phyloP scores from a whole-genome alignment of 2,329 filamentous ascomycete genomes.

The Neonectria coccinea region DNA sequence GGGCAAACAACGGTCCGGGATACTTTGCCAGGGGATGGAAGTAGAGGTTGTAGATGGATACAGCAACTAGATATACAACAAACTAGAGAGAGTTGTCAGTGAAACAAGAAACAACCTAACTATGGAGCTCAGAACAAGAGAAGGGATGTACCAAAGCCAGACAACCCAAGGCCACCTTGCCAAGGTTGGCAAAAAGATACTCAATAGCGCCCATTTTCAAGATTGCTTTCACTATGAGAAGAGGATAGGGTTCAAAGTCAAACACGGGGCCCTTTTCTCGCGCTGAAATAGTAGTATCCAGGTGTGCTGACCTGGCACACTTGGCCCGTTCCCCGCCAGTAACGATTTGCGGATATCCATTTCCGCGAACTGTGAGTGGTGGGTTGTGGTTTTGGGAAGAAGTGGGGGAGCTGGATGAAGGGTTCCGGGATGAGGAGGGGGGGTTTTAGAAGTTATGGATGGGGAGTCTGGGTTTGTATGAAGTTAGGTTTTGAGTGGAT shows the following conservation, averaged over 20 bases:
- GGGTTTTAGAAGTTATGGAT: not conserved
- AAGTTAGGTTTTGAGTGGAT: not conserved
- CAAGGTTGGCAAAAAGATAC: constrained; percentile 23
- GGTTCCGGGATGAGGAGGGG: constrained; percentile 10
- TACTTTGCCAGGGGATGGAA: constrained; percentile 48
- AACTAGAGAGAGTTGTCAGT: constrained; percentile 20
- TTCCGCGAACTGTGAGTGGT: constrained; percentile 20
- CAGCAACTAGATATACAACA: constrained; percentile 24
- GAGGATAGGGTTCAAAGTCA: constrained; percentile 5
- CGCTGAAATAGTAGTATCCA: constrained; percentile 32
- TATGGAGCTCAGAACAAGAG: not conserved
- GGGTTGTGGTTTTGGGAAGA: not conserved
- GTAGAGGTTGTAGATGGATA: constrained; percentile 46
- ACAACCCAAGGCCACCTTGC: constrained; percentile 14
- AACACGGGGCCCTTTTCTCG: not conserved
- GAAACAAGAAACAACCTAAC: not conserved
- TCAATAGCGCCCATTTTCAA: constrained; percentile 26
- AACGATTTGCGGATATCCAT: constrained; percentile 31
- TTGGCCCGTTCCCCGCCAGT: constrained; percentile 14
- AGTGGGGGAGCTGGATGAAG: constrained; percentile 9
- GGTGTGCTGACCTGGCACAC: constrained; percentile 32
- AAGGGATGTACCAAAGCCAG: constrained; percentile 13
- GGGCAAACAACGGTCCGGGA: constrained; percentile 41
- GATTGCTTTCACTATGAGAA: not conserved
- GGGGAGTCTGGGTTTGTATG: not conserved